Evolutionary conservation across 257 asterid species (phyloP).

Genomic region (Solanum bulbocastanum): DNA sequence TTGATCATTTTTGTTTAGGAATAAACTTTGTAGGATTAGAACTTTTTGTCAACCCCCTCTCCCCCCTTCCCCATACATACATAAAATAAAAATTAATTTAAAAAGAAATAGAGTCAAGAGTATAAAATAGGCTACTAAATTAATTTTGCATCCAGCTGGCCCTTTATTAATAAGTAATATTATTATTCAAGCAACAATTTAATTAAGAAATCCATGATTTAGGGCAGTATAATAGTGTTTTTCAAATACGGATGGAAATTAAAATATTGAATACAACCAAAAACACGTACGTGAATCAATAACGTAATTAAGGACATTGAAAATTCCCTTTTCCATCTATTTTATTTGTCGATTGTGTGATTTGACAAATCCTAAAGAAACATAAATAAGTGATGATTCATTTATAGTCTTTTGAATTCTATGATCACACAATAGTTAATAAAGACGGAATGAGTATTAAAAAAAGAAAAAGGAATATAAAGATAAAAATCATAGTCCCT

Average conservation of each 20-base stretch:
- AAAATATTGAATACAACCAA: neutral
- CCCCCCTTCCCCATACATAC: neutral
- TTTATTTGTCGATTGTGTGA: neutral
- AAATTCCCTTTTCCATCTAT: neutral
- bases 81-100: no score
- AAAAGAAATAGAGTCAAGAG: neutral
- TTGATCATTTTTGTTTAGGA: neutral
- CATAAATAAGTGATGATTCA: neutral
- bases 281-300: neutral
- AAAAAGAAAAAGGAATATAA: no score
- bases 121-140: neutral
- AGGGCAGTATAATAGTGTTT: neutral
- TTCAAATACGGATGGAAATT: neutral
- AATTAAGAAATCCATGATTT: neutral
- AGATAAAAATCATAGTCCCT: neutral
- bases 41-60: neutral
- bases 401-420: neutral
- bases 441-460: no score
- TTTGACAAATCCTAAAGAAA: neutral
- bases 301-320: neutral
- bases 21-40: neutral
- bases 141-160: neutral
- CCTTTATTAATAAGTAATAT: neutral
- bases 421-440: neutral
- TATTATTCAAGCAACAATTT: neutral